Base-by-base conservation (phyloP, 1,284 basidiomycete genomes). In the Sanghuangporus sanghuang region DNA sequence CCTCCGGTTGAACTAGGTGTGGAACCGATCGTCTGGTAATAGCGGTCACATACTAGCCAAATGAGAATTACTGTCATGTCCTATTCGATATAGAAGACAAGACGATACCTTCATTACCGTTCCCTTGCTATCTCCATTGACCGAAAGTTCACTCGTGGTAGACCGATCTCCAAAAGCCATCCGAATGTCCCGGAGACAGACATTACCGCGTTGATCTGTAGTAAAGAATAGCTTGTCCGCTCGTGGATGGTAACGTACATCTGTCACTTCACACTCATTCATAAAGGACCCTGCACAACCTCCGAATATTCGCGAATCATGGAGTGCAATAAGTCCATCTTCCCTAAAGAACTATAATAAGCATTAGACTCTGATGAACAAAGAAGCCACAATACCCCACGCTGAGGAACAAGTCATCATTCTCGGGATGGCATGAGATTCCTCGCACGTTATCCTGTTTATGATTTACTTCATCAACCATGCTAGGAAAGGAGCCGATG, bases 101-200 rank as follows among this genome's bases (percentile, higher is more conserved):
- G 14, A 9, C 38, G 27, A 63, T 57, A 9, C 32, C 32, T 32
- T 36, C 9, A 61, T 12, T 23, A 58, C 49, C 27, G 23, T 39
- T 44, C 54, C 21, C 18, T n/a, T 44, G 38, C 7, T 23, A 5
- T 32, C 27, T 7, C 39, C 9, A 21, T 48, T 44, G 64, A 46
- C 14, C 8, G 65, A 77, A 59, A 64, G 86, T 86, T 60, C 68
- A 76, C 62, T 80, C 79, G 9, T 87, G 7, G n/a, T 49, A 16
- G 48, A 9, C 48, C 18, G 14, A 21, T 49, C 48, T 16, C 85
- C 85, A 72, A 91, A 92, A 0, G 86, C 82, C 84, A 89, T 90
- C n/a, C 90, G 78, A n/a, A 77, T 75, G 71, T 92, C 90, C n/a
- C 87, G 81, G 62, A 92, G 79, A 66, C 80, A 84, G 1, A 90